Evolutionary conservation across 2,329 filamentous ascomycete genomes (phyloP), one percentile per base, ranked within the genome.

Genomic region (Alternaria metachromatica): DNA sequence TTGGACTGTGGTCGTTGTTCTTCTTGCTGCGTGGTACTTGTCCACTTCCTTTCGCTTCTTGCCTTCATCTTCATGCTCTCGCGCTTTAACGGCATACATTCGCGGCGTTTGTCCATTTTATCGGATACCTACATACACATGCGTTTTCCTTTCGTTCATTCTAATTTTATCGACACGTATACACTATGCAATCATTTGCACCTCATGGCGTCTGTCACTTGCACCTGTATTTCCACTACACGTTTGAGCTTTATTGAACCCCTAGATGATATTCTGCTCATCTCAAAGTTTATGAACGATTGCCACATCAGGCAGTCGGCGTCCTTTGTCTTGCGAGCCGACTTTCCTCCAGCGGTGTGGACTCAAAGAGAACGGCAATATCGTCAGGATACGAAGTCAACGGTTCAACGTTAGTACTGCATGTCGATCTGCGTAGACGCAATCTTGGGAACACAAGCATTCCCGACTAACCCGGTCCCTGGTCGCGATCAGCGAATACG

Each of bases 1-100:
- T 20, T 55, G 21, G 37, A 33, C 18, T 23, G 13, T 23, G 28
- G 30, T 20, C 6, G 18, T 45, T 45, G 10, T 53, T 25, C 13
- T 37, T 37, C 20, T 37, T 37, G 9, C 18, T 53, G 30, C 49
- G 20, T 41, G 23, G 30, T 23, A 15, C 5, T 13, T 20, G 49
- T 56, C 28, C 41, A 15, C 44, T 56, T 56, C 15, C 33, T 26
- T 57, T 48, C 37, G 8, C 12, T 23, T 45, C 25, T 49, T 49
- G 30, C 11, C 10, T 48, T 13, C 15, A n/a, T 37, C 10, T 30
- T 49, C 18, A 13, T 48, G 9, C 11, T 55, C n/a, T 53, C 7
- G 49, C 49, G 41, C 44, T 49, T 57, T 46, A 13, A 46, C 21
- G 44, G 55, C 55, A 55, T 55, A 55, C 15, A 44, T 37, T 58